Evolutionary conservation across 2,329 filamentous ascomycete genomes (phyloP), one percentile per base, ranked within the genome.

Genomic region (Aspergillus fumigatiaffinis): DNA sequence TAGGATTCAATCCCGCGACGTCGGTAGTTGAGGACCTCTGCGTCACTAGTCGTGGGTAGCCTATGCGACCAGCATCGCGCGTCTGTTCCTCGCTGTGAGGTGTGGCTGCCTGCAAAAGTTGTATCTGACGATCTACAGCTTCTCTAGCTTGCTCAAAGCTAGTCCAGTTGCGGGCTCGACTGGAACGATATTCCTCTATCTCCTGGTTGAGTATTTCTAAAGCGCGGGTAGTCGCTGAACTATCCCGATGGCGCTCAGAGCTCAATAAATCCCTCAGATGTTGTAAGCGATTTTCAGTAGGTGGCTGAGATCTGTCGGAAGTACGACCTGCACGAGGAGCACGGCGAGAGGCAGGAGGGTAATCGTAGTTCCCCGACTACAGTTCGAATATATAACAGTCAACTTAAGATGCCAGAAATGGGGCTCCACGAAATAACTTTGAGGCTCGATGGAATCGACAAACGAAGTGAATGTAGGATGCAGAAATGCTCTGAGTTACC

Each of bases 331-430:
- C 60, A 59, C 66, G 66, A 59, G 68, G 57, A 32, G 63, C 55
- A 55, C 68, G 68, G 42, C 66, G 69, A 54, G 73, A 74, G 53
- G 73, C 74, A 53, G 73, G 72, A 53, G 76, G 74, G 59, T 73
- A 71, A 64, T 76, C 74, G 69, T 76, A 73, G 56, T 76, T 77
- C 52, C 72, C 73, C 57, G 77, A 75, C 77, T 79, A 62, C 23
- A 61, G 38, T 52, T 6, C 17, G 51, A 54, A 51, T 51, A 46
- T 14, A 54, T 59, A 59, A 56, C 48, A 47, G 64, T 67, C 60
- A 68, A 63, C 32, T 60, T 62, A 47, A 25, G 10, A 47, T 47
- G 23, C 3, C 12, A 26, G 10, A 14, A 23, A 23, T 25, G 23
- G 44, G 44, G 21, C 21, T 23, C 32, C 32, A 38, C 5, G 10